Evolutionary conservation across 768 basidiomycete species (phyloP).

Genomic region (Lactarius quietus): DNA sequence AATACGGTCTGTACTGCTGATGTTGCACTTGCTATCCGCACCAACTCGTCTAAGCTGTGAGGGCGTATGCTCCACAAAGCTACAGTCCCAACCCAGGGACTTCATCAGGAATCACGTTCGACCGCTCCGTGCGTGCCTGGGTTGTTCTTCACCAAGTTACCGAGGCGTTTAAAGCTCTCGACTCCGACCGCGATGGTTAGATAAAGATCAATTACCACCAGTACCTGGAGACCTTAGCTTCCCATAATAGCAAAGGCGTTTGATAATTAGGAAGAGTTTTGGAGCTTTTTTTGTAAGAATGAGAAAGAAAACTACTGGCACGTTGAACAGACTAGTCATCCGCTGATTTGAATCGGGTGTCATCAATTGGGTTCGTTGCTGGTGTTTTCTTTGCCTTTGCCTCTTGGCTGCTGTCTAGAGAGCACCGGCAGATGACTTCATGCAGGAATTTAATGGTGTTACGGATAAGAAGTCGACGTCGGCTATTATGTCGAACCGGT

Average conservation of each 20-base stretch:
- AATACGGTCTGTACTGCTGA: conserved; percentile 58
- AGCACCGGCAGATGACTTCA: too few relatives aligned
- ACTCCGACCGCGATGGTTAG: conserved; percentile 62
- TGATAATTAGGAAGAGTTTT: too few relatives aligned
- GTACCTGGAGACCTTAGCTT: conserved; percentile 72
- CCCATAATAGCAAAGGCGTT: too few relatives aligned
- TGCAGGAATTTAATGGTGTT: too few relatives aligned
- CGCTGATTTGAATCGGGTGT: too few relatives aligned
- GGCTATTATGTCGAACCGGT: too few relatives aligned
- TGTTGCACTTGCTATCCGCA: too few relatives aligned
- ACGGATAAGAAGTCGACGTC: too few relatives aligned
- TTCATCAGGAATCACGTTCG: conserved; percentile 67
- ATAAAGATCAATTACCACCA: conserved; percentile 68
- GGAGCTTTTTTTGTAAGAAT: neutral
- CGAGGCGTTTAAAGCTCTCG: conserved; percentile 63
- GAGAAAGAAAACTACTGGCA: neutral
- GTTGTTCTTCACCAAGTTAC: conserved; percentile 75
- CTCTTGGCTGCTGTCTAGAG: too few relatives aligned
- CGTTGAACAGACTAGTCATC: neutral
- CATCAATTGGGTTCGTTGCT: too few relatives aligned
- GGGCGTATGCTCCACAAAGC: conserved; percentile 46
- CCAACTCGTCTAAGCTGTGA: conserved; percentile 31
- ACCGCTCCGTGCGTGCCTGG: conserved; percentile 83
- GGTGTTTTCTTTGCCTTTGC: too few relatives aligned
- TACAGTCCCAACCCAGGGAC: conserved; percentile 30